Conservation (phyloP, 306 rosid genomes). For the Dryas alaskensis region DNA sequence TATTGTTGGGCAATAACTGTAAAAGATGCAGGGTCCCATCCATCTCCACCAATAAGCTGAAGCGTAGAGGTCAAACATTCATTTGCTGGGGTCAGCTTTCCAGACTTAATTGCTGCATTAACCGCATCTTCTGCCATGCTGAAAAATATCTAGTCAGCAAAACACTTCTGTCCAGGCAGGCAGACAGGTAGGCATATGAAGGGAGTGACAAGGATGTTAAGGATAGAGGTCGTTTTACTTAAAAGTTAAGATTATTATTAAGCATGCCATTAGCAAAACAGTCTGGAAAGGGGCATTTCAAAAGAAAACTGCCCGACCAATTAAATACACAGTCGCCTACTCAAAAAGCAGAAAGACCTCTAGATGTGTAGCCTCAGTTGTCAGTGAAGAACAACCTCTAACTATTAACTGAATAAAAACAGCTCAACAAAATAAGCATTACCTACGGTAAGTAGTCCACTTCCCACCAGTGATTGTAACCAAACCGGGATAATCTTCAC, state of each 20-base stretch:
- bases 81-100: conserved; percentile 65
- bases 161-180: conserved; percentile 19
- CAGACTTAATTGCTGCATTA: conserved; percentile 85
- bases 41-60: conserved; percentile 78
- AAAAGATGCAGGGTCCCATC: conserved; percentile 90
- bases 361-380: background rate
- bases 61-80: conserved; percentile 65
- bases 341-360: background rate
- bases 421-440: conserved; percentile 29
- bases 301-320: background rate
- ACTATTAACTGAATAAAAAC: conserved; percentile 21
- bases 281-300: background rate
- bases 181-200: background rate
- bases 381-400: conserved; percentile 24
- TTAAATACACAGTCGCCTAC: background rate
- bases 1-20: conserved; percentile 92
- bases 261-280: background rate
- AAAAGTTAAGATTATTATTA: background rate
- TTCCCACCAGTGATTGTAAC: conserved; percentile 98
- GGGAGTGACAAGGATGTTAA: background rate
- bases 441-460: conserved; percentile 99
- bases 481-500: conserved; percentile 95
- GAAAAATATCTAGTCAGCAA: conserved; percentile 45
- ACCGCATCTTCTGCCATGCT: conserved; percentile 99
- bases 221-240: background rate